Percentiles rank a stretch among this genome's conserved stretches.
Evolutionary conservation across 2,329 filamentous ascomycete species (phyloP).

Genomic region (Cyphellophora attinorum): DNA sequence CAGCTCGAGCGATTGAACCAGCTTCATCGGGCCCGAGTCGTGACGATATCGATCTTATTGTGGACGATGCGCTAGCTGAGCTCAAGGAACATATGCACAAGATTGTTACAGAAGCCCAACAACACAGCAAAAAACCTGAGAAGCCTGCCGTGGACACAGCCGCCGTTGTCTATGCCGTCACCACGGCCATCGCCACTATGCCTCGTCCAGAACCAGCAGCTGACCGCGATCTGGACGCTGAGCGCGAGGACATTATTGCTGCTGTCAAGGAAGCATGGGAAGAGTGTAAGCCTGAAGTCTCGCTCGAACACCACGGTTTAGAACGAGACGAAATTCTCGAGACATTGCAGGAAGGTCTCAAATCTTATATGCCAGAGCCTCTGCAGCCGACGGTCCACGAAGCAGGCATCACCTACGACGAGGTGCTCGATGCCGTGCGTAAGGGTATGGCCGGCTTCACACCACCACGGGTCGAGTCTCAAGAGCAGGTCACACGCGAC

Average conservation of each 20-base stretch:
- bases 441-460: constrained; percentile 74
- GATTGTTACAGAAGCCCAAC: constrained; percentile 65
- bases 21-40: constrained; percentile 44
- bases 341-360: constrained; percentile 76
- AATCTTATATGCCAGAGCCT: constrained; percentile 53
- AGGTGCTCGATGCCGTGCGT: constrained; percentile 77
- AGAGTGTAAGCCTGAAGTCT: constrained; percentile 85
- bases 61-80: constrained; percentile 70
- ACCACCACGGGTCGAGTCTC: constrained; percentile 61
- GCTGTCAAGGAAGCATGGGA: constrained; percentile 89
- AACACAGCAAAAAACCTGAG: constrained; percentile 53
- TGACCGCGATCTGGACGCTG: constrained; percentile 43
- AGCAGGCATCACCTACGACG: constrained; percentile 63
- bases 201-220: constrained; percentile 51
- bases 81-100: constrained; percentile 77
- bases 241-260: constrained; percentile 73
- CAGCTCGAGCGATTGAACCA: constrained; percentile 34
- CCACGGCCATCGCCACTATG: constrained; percentile 56
- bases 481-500: constrained; percentile 63
- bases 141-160: constrained; percentile 65
- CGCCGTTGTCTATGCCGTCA: constrained; percentile 77
- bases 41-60: constrained; percentile 65
- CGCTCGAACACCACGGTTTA: constrained; percentile 79
- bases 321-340: constrained; percentile 84
- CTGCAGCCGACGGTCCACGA: constrained; percentile 25